Evolutionary conservation across 2,329 filamentous ascomycete species (phyloP), one percentile per base, ranked within the genome.

Genomic region (Sphaceloma murrayae): DNA sequence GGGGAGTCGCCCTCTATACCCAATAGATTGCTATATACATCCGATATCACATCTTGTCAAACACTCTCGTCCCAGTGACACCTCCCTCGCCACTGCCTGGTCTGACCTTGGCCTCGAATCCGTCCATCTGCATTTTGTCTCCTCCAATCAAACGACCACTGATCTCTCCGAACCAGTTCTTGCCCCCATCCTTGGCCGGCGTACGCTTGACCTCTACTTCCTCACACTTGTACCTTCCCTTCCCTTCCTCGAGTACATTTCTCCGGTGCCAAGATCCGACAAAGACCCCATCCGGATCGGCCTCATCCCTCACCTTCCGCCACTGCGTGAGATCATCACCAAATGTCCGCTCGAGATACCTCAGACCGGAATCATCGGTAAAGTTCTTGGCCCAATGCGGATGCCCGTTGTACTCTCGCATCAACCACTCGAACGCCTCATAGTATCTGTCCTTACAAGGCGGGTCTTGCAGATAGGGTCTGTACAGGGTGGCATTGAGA

Each of bases 331-430:
- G 67, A 36, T 80, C 67, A n/a, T 70, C 61, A 30, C 80, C 80
- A 58, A 91, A 93, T 61, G 85, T 77, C 1, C 62, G 60, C 47
- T 75, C 72, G n/a, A 45, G 21, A 24, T 45, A 45, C 21, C 16
- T 17, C 21, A 21, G 21, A 19, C 32, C 43, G 13, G 46, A 33
- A 32, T 94, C 71, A 21, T 84, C 77, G 34, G 70, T 67, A 62
- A 93, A 94, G 61, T 94, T 94, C 72, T 94, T 94, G 5, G 87
- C 87, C 85, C 87, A 94, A 63, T 94, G 87, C 13, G 87, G 87
- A 34, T 75, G 75, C 6, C 82, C 87, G 43, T 82, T 84, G 53
- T 93, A 68, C 33, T 93, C 83, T 48, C 77, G 79, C 87, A 94
- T 94, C 34, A 94, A 69, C 71, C 81, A 89, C 62, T 94, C 87